Percentiles rank a stretch among this genome's conserved stretches.
Evolutionary conservation across 2,329 filamentous ascomycete genomes (phyloP).

Genomic region (Cladobotryum mycophilum): DNA sequence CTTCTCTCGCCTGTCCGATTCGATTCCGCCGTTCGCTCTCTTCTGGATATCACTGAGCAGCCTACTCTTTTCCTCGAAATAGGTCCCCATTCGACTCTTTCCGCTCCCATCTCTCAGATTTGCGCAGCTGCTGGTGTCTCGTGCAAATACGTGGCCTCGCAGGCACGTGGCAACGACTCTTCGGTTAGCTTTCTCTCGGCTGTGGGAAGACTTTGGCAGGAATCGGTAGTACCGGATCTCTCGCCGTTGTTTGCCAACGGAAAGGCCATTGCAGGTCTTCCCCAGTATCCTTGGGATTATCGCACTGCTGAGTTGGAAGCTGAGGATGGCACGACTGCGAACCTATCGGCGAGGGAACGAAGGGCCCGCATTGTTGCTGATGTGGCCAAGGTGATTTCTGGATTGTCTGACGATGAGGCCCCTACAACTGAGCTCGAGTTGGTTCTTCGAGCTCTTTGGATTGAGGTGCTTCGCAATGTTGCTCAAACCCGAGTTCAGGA

Average conservation of each 20-base stretch:
- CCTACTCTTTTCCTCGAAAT: conserved; percentile 18
- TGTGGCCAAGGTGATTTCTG: background rate
- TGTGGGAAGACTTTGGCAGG: conserved; percentile 9
- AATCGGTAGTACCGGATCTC: conserved; percentile 3
- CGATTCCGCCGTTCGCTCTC: conserved; percentile 6
- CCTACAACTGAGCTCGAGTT: conserved; percentile 6
- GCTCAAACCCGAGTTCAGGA: background rate
- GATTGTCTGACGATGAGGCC: conserved; percentile 4
- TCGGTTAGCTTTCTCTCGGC: conserved; percentile 5
- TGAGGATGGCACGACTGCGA: background rate
- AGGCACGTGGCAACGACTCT: conserved; percentile 1
- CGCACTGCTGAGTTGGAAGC: background rate
- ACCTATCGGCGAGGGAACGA: conserved; percentile 3
- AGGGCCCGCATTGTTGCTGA: conserved; percentile 5
- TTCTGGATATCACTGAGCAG: conserved; percentile 7
- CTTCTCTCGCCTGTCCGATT: conserved; percentile 14
- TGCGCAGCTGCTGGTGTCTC: background rate
- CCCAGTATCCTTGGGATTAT: conserved; percentile 10
- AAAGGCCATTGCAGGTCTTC: conserved; percentile 8
- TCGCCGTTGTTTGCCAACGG: conserved; percentile 5
- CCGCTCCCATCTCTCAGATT: conserved; percentile 20
- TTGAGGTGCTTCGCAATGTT: background rate
- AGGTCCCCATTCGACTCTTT: conserved; percentile 22
- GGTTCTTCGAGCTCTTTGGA: conserved; percentile 8
- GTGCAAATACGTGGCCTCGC: conserved; percentile 10